Conservation (phyloP, 495 filamentous ascomycete species). For the Penicillium coprophilum region DNA sequence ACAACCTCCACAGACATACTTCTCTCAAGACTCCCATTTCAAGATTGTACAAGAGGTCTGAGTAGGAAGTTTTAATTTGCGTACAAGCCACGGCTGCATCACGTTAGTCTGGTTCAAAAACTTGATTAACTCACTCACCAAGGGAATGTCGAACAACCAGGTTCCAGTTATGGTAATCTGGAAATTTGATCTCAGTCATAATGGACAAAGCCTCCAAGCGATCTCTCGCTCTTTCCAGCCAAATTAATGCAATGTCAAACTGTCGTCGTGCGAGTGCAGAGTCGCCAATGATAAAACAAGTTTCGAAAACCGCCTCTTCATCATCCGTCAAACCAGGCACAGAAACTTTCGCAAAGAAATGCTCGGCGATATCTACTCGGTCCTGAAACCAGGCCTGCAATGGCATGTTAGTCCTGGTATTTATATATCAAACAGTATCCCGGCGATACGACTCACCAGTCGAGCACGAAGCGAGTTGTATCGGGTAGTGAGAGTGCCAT, state of each 20-base stretch:
- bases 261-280: constrained; percentile 53
- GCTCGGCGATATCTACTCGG: constrained; percentile 71
- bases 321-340: constrained; percentile 41
- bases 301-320: constrained; percentile 59
- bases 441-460: constrained; percentile 49
- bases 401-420: neutral
- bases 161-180: constrained; percentile 50
- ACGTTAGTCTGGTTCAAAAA: constrained; percentile 4
- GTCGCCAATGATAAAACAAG: constrained; percentile 71
- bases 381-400: constrained; percentile 68
- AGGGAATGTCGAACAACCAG: constrained; percentile 60
- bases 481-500: constrained; percentile 35
- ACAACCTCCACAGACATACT: constrained; percentile 46
- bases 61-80: constrained; percentile 4
- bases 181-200: neutral
- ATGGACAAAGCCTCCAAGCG: constrained; percentile 40
- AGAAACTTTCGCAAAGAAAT: constrained; percentile 64
- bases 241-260: constrained; percentile 58
- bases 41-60: constrained; percentile 5
- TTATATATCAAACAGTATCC: neutral
- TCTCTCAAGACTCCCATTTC: constrained; percentile 17
- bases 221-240: constrained; percentile 71
- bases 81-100: constrained; percentile 27
- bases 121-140: constrained; percentile 13
- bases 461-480: constrained; percentile 70